phyloP scores from a whole-genome alignment of 1,284 basidiomycete genomes.

The Rhodotorula glutinis region DNA sequence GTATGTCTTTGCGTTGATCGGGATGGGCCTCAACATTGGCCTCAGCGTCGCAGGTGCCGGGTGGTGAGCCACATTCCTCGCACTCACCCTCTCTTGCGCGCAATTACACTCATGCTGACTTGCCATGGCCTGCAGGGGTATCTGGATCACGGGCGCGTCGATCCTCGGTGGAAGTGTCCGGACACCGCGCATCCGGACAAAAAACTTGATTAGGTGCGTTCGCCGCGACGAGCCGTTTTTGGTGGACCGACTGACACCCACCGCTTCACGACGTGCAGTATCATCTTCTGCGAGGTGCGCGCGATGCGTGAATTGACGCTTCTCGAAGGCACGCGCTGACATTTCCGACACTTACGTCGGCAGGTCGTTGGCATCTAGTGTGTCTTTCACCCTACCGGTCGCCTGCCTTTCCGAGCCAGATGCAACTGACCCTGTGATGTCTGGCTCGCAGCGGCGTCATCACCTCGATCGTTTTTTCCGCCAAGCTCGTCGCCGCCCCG shows the following conservation, averaged over 20 bases:
- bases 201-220: conserved; percentile 90
- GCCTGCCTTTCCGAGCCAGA: too few species aligned
- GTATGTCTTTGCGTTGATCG: conserved; percentile 85
- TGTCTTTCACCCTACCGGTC: too few species aligned
- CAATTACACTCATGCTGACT: not conserved
- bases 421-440: too few species aligned
- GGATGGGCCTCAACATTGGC: conserved; percentile 90
- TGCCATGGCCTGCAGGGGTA: conserved; percentile 66
- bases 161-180: conserved; percentile 95
- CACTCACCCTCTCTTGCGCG: not conserved
- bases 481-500: conserved; percentile 60
- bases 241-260: not conserved
- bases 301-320: not conserved
- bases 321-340: too few species aligned
- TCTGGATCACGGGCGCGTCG: conserved; percentile 91
- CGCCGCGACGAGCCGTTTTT: too few species aligned
- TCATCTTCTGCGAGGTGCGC: conserved; percentile 91
- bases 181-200: conserved; percentile 89
- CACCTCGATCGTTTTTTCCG: conserved; percentile 79
- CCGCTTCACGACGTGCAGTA: conserved; percentile 54
- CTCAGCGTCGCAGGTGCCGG: conserved; percentile 90
- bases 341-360: conserved; percentile 46
- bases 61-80: conserved; percentile 63
- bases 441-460: conserved; percentile 44
- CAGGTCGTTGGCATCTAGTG: too few species aligned